Evolutionary conservation across 768 basidiomycete species (phyloP), one percentile per base, ranked within the genome.

Genomic region (Cytidiella melzeri): DNA sequence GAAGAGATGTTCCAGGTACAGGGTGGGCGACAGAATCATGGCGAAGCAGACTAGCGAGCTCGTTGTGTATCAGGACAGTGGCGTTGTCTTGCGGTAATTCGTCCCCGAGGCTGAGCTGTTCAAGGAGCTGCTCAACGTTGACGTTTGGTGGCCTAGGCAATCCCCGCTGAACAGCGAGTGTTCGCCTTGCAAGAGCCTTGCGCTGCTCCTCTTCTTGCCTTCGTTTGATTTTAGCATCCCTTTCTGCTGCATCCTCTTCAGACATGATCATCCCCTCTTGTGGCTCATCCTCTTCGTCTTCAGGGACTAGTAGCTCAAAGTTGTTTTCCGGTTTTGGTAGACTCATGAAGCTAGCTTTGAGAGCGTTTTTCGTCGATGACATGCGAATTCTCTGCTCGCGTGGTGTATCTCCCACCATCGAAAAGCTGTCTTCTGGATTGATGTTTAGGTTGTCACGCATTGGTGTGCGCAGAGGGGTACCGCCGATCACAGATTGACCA

Each of bases 301-400:
- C 94, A 2, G 90, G 91, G 7, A 95, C 83, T 38, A 94, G 77
- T 41, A 99, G 71, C 68, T 98, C 94, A 58, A 97, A 98, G 66
- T 98, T 95, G 65, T 98, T 97, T 70, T 97, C 92, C 0, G 96
- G 93, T 56, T 83, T 84, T 0, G 96, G 96, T 13, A 99, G 73
- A 52, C 66, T 83, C 68, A 76, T 76, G 68, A 98, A 97, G 4
- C 86, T 88, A 9, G 82, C 79, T 57, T 86, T 76, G 45, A 98
- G 75, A 1, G 86, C 81, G 34, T 84, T 79, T 64, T 92, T 91
- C 4, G 80, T 75, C 20, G 83, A 79, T 48, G 74, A 74, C 12
- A 67, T 64, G 23, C 78, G 84, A 48, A 81, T 65, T 12, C 79
- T 80, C 54, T 84, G 77, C 41, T 92, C 87, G 28, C 85, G 80